Evolutionary conservation across 306 rosid genomes (phyloP), one percentile per base, ranked within the genome.

Genomic region (Rubus parviflorus): DNA sequence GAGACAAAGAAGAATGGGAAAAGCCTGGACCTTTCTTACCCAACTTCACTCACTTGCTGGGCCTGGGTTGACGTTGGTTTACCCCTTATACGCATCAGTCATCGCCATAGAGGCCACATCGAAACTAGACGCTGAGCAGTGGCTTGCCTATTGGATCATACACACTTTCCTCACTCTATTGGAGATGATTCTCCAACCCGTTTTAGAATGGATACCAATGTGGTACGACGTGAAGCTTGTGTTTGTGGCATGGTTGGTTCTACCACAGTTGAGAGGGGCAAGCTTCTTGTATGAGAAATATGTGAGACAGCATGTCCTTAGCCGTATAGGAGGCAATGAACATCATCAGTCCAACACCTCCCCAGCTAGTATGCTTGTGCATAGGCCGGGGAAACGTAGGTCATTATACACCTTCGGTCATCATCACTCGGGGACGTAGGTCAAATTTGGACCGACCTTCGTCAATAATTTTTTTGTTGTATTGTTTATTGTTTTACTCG

Each of bases 91-190:
- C 77, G 97, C 97, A 64, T 90, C 98, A 12, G 87, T 94, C 83
- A 30, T 88, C 9, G 97, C 97, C 6, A 84, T 89, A 3, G 97
- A 94, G 76, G 86, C 90, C 88, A 38, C 89, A 49, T 81, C 90
- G 0, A 94, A 88, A 37, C 16, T 82, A 70, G 97, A 90, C 51
- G 90, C 88, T 58, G 86, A 92, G 49, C 97, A 92, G 63, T 94
- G 97, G 98, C 96, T 94, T 78, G 91, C 97, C 67, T 94, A 92
- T 69, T 94, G 97, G 98, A 90, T 94, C 72, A 41, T 90, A 25
- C 92, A 90, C 91, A 90, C 98, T 0, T 86, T 90, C 61, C 89
- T 94, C 80, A 85, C 97, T 6, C 97, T 92, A 56, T 3, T 75
- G 73, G 98, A 92, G 84, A 90, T 94, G 89, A 25, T 90, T 30